A percentile compares a stretch with the other conserved stretches of the same genome.
Conservation (phyloP, 2,329 filamentous ascomycete genomes). For the Drechslerella coelobrocha region DNA sequence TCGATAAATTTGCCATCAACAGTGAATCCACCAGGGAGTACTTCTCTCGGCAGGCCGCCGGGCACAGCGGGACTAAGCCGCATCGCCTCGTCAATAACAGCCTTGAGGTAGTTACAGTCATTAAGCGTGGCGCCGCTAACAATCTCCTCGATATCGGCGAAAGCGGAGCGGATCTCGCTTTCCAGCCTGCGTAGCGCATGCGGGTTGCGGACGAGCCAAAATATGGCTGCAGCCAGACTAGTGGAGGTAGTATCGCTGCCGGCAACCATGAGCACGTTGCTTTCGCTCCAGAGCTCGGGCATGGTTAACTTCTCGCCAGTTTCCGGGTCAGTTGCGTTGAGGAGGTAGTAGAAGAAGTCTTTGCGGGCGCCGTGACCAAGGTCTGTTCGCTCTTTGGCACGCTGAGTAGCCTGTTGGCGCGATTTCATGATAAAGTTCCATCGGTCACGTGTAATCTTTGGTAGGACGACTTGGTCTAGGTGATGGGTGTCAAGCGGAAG, state of each 20-base stretch:
- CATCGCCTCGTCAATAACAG: constrained; percentile 62
- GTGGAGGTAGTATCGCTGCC: constrained; percentile 73
- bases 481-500: constrained; percentile 71
- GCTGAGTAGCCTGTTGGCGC: constrained; percentile 58
- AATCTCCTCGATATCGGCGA: constrained; percentile 66
- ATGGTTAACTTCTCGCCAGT: constrained; percentile 72
- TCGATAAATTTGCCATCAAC: constrained; percentile 56
- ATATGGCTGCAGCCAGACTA: constrained; percentile 66
- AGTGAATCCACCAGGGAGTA: constrained; percentile 64
- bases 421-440: constrained; percentile 76
- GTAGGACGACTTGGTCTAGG: constrained; percentile 73
- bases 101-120: constrained; percentile 66
- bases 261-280: constrained; percentile 65
- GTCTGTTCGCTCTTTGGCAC: constrained; percentile 58
- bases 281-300: constrained; percentile 74
- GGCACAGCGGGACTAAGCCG: constrained; percentile 61
- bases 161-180: constrained; percentile 64
- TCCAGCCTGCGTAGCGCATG: constrained; percentile 62
- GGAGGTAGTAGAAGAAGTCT: constrained; percentile 63
- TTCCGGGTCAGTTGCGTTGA: constrained; percentile 71
- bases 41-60: constrained; percentile 59
- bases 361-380: constrained; percentile 57
- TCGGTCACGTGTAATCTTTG: constrained; percentile 69
- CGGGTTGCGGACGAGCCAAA: constrained; percentile 68
- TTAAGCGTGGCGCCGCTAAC: constrained; percentile 63